These are phyloP conservation scores for Pyrenopolyporus hunteri DNA, from an alignment of 495 filamentous ascomycete species.

Conservation along the genomic window DNA sequence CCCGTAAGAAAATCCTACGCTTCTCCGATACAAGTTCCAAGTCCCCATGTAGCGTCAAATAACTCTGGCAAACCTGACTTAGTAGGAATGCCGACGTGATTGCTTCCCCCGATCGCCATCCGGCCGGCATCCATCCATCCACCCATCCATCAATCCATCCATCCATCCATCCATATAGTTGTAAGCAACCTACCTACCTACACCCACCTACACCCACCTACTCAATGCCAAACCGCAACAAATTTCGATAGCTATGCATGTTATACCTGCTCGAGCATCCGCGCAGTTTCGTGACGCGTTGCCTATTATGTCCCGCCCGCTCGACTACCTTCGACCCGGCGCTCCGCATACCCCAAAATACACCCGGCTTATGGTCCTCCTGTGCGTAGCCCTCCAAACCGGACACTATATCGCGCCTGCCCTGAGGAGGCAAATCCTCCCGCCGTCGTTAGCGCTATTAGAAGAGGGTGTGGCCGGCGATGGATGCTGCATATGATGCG, in stretches of 20 bases:
- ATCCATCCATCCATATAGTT: too few relatives aligned
- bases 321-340: too few relatives aligned
- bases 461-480: constrained; percentile 32
- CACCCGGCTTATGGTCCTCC: constrained; percentile 13
- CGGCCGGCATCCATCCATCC: not conserved
- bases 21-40: constrained; percentile 4
- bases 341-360: constrained; percentile 15
- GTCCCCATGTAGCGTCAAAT: constrained; percentile 3
- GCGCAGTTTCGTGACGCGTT: not conserved
- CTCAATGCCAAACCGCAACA: too few relatives aligned
- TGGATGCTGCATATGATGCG: constrained; percentile 35
- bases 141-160: too few relatives aligned
- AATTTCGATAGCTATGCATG: too few relatives aligned
- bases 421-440: constrained; percentile 28
- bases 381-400: constrained; percentile 14
- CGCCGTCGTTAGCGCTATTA: constrained; percentile 19
- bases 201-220: too few relatives aligned
- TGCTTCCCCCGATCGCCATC: not conserved
- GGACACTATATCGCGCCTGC: constrained; percentile 25
- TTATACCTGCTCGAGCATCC: not conserved
- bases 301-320: not conserved
- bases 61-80: not conserved
- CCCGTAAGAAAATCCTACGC: constrained; percentile 19
- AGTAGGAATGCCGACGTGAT: constrained; percentile 2
- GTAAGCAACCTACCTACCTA: too few relatives aligned